phyloP scores from a whole-genome alignment of 257 asterid species.

The Asclepias syriaca region DNA sequence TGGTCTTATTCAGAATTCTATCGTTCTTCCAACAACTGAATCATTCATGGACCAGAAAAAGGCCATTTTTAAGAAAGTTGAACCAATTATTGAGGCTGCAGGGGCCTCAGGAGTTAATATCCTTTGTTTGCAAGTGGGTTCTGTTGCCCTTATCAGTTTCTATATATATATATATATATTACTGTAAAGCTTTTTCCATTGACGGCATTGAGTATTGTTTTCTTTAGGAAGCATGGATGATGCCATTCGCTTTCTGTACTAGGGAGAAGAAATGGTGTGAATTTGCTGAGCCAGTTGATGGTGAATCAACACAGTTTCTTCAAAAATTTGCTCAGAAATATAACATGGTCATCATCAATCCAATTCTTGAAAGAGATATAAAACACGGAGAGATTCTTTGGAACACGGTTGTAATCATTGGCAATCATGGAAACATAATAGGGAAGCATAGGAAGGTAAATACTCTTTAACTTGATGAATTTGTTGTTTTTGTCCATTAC shows the following conservation, averaged over 20 bases:
- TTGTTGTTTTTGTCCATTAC: constrained; percentile 4
- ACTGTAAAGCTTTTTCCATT: constrained; percentile 6
- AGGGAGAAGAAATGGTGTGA: constrained; percentile 97
- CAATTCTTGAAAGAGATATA: constrained; percentile 92
- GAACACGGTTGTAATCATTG: constrained; percentile 91
- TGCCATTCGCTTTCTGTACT: constrained; percentile 99
- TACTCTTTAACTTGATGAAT: constrained; percentile 1
- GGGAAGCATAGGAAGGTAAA: constrained; percentile 96
- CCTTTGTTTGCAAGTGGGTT: constrained; percentile 80
- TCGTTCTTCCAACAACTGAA: constrained; percentile 67
- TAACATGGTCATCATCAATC: constrained; percentile 87
- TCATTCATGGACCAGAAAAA: constrained; percentile 64
- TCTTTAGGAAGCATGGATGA: constrained; percentile 91
- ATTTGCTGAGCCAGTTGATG: constrained; percentile 88
- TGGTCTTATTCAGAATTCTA: constrained; percentile 83
- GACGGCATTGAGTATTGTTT: neutral
- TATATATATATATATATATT: neutral
- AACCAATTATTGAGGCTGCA: constrained; percentile 85
- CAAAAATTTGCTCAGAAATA: constrained; percentile 66
- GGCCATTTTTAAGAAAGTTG: constrained; percentile 65
- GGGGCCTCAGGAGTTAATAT: constrained; percentile 82
- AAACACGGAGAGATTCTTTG: constrained; percentile 87
- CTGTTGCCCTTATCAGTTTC: constrained; percentile 9
- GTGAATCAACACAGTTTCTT: constrained; percentile 90
- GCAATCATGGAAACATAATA: constrained; percentile 85